Conservation (phyloP, 1,284 basidiomycete genomes). For the Leccinum subrobustum region DNA sequence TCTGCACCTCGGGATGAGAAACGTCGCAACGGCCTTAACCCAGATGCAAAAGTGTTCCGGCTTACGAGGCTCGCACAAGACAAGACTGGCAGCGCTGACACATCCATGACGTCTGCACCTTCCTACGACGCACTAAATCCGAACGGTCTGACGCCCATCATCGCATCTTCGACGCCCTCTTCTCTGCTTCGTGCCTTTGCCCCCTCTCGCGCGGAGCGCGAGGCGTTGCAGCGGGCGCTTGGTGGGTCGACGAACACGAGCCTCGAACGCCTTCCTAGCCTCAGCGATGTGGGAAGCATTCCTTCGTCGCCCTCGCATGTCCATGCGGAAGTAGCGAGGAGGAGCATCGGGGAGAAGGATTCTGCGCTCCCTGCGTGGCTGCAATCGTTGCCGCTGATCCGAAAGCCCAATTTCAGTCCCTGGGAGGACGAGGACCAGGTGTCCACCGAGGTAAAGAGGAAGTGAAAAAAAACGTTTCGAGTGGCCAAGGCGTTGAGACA, state of each 20-base stretch:
- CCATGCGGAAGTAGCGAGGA: slow-evolving; percentile 36
- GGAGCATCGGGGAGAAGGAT: slow-evolving; percentile 30
- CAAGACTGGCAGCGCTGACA: slow-evolving; percentile 18
- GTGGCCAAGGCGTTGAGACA: not conserved
- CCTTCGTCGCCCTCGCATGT: slow-evolving; percentile 56
- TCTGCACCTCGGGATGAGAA: slow-evolving; percentile 43
- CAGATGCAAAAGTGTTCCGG: slow-evolving; percentile 81
- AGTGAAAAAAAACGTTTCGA: not conserved
- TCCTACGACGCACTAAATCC: slow-evolving; percentile 58
- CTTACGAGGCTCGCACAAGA: slow-evolving; percentile 38
- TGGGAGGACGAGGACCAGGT: slow-evolving; percentile 60
- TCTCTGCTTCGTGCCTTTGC: slow-evolving; percentile 75
- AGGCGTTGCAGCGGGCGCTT: slow-evolving; percentile 69
- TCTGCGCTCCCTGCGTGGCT: slow-evolving; percentile 51
- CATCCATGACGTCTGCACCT: slow-evolving; percentile 10
- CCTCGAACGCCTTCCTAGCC: slow-evolving; percentile 69
- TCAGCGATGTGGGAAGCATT: slow-evolving; percentile 67
- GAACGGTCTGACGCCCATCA: slow-evolving; percentile 44
- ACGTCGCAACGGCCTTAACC: slow-evolving; percentile 69
- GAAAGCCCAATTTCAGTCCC: slow-evolving; percentile 62
- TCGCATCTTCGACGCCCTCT: slow-evolving; percentile 42
- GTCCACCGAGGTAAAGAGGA: slow-evolving; percentile 21
- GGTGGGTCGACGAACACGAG: slow-evolving; percentile 68
- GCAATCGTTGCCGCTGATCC: slow-evolving; percentile 49
- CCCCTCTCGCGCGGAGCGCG: slow-evolving; percentile 78